phyloP scores from a whole-genome alignment of 192 early-diverging fungal genomes.

The Coemansia sp. region DNA sequence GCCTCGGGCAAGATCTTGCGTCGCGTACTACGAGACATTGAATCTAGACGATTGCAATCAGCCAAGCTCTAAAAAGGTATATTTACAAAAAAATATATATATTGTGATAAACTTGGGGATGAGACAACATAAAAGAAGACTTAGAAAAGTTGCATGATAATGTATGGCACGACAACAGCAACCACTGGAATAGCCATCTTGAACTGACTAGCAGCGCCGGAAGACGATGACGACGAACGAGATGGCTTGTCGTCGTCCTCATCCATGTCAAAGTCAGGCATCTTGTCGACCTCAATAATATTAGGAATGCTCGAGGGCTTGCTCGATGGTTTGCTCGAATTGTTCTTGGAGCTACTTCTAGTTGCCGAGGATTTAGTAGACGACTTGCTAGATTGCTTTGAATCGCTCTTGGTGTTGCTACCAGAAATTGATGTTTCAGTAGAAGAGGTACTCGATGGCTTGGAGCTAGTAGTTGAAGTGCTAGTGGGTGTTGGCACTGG shows the following conservation, averaged over 20 bases:
- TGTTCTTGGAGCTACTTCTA: background rate
- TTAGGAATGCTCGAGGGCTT: background rate
- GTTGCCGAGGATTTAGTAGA: background rate
- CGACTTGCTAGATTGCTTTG: background rate
- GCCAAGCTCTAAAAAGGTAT: constrained; percentile 20
- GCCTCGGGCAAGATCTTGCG: constrained; percentile 83
- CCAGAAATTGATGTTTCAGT: background rate
- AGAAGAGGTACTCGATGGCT: background rate
- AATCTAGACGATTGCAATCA: constrained; percentile 10
- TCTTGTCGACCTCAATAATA: background rate
- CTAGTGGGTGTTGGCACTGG: background rate
- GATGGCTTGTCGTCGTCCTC: background rate
- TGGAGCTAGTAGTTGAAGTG: background rate
- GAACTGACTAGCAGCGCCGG: background rate
- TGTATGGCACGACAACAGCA: background rate
- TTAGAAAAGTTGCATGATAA: constrained; percentile 1
- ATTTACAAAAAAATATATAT: background rate
- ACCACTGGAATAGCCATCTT: background rate
- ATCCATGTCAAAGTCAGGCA: background rate
- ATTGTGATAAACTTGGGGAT: background rate
- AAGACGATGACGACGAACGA: background rate
- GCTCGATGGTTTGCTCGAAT: background rate
- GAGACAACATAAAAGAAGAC: background rate
- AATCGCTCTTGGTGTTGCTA: background rate
- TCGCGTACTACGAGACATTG: constrained; percentile 55